Conservation (phyloP, 169 alveolate species). For the Plasmodium malariae region DNA sequence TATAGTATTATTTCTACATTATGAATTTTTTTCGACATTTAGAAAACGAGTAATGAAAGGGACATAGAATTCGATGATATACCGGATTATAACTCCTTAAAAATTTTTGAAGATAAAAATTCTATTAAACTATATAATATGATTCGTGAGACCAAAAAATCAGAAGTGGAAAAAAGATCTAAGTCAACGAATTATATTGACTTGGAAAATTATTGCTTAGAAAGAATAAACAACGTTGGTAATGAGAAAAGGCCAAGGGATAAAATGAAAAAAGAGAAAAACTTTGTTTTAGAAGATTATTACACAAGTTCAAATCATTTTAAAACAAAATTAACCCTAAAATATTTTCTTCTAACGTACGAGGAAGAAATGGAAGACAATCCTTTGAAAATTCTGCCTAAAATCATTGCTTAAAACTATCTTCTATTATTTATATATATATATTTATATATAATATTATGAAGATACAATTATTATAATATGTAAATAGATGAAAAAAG, state of each 20-base stretch:
- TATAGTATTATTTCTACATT: not conserved
- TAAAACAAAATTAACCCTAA: constrained; percentile 49
- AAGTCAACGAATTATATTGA: constrained; percentile 33
- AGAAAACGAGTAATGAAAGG: constrained; percentile 35
- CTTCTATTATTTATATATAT: no score
- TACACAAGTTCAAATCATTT: constrained; percentile 51
- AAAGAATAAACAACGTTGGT: constrained; percentile 17
- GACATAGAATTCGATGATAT: constrained; percentile 35
- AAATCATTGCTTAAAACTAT: constrained; percentile 11
- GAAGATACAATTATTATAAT: no score
- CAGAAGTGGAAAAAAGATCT: constrained; percentile 17
- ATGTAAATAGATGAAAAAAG: no score
- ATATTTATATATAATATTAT: no score
- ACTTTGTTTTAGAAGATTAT: constrained; percentile 45
- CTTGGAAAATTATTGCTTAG: constrained; percentile 50
- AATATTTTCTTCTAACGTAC: constrained; percentile 52
- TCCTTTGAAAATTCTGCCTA: constrained; percentile 46
- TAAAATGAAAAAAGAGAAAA: not conserved
- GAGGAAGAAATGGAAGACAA: constrained; percentile 67
- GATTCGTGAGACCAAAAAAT: constrained; percentile 38
- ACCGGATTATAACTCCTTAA: constrained; percentile 48
- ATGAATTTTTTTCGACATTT: not conserved
- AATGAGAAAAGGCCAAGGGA: constrained; percentile 19
- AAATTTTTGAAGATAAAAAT: constrained; percentile 49
- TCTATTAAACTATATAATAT: constrained; percentile 32